Evolutionary conservation across 2,329 filamentous ascomycete genomes (phyloP).

Genomic region (Exophiala bonariae): DNA sequence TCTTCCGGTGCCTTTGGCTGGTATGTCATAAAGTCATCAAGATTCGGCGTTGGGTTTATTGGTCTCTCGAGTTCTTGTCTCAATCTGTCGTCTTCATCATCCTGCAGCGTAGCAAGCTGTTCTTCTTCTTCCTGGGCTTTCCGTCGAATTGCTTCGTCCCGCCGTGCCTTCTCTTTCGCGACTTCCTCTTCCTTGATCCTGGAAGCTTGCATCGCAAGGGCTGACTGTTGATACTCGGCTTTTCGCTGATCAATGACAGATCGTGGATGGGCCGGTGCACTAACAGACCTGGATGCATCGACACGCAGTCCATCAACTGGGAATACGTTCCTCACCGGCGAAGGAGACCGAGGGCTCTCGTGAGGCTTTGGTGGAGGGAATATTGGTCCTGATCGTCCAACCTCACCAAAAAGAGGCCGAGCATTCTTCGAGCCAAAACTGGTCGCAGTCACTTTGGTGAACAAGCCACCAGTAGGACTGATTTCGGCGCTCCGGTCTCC

Average conservation of each 20-base stretch:
- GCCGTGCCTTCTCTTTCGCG: conserved; percentile 24
- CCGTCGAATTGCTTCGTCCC: conserved; percentile 19
- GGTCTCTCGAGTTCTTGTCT: conserved; percentile 46
- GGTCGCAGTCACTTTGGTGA: conserved; percentile 38
- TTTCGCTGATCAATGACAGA: conserved; percentile 43
- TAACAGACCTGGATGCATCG: conserved; percentile 38
- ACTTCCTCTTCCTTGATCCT: conserved; percentile 23
- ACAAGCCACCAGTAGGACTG: conserved; percentile 40
- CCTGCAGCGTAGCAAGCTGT: conserved; percentile 41
- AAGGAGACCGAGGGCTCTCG: conserved; percentile 46
- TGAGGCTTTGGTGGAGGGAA: conserved; percentile 39
- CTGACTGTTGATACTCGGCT: conserved; percentile 33
- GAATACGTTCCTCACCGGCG: conserved; percentile 40
- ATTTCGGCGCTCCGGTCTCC: conserved; percentile 37
- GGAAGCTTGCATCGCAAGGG: conserved; percentile 24
- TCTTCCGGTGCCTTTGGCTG: conserved; percentile 47
- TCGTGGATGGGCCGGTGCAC: conserved; percentile 38
- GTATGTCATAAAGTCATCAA: conserved; percentile 51
- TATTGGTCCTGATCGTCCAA: conserved; percentile 34
- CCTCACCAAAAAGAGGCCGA: conserved; percentile 45
- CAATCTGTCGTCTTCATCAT: conserved; percentile 49
- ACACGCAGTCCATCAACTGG: conserved; percentile 33
- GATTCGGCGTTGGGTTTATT: conserved; percentile 41
- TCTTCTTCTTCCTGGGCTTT: conserved; percentile 30
- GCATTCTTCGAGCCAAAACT: conserved; percentile 30